Evolutionary conservation across 140 eudicot species (phyloP).

Genomic region (Erigeron philadelphicus): DNA sequence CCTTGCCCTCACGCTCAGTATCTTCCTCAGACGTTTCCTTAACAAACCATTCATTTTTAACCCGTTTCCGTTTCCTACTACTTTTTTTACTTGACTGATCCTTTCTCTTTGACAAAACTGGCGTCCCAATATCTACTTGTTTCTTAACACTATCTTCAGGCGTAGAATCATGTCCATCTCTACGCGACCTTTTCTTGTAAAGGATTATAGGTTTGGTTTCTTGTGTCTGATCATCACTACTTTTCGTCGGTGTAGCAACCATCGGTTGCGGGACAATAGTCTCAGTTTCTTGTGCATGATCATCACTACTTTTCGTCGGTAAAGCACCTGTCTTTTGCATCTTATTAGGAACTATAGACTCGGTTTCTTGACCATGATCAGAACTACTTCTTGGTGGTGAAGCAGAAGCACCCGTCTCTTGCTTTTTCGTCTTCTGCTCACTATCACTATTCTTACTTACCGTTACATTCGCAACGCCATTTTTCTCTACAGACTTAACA

Average conservation of each 20-base stretch:
- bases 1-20: not conserved
- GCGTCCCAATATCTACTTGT: conserved; percentile 30
- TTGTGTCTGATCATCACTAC: conserved; percentile 14
- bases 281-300: conserved; percentile 23
- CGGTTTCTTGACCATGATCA: conserved; percentile 4
- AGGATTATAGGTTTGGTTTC: not conserved
- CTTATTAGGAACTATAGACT: not conserved
- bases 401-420: conserved; percentile 13
- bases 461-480: conserved; percentile 70
- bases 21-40: not conserved
- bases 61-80: not conserved
- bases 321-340: conserved; percentile 9
- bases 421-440: conserved; percentile 23
- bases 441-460: conserved; percentile 35
- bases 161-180: conserved; percentile 27
- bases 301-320: not conserved
- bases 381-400: conserved; percentile 7
- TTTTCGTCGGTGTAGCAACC: not conserved
- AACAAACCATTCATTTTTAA: not conserved
- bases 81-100: not conserved
- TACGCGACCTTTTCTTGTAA: not conserved
- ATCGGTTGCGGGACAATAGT: conserved; percentile 23
- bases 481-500: conserved; percentile 61
- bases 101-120: not conserved
- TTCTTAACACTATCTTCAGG: conserved; percentile 25